These are phyloP conservation scores for Quercus phellos DNA, from an alignment of 331 rosid genomes.

Conservation along the genomic window DNA sequence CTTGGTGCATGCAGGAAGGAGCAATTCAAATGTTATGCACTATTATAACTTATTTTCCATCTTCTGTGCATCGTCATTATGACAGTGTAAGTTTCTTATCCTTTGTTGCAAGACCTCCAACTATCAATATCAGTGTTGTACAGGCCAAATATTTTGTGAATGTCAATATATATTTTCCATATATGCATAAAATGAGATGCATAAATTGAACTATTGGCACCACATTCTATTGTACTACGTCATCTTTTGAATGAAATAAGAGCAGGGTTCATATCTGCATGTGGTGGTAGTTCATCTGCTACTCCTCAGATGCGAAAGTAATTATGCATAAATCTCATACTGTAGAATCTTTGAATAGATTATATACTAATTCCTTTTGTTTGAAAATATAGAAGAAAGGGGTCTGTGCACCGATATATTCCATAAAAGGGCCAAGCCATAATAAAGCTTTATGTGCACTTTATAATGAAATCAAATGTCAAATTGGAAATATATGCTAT, in stretches of 20 bases:
- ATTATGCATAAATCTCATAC: too few relatives aligned
- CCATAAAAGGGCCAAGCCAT: too few relatives aligned
- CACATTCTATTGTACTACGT: not conserved
- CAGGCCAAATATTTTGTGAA: not conserved
- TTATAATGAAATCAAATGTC: not conserved
- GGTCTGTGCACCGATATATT: too few relatives aligned
- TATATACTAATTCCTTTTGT: too few relatives aligned
- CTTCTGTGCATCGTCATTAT: conserved; percentile 57
- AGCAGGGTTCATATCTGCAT: not conserved
- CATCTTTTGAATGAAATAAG: not conserved
- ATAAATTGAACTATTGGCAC: not conserved
- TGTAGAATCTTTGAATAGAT: too few relatives aligned
- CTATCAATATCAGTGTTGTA: not conserved
- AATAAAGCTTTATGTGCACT: not conserved
- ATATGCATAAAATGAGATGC: not conserved
- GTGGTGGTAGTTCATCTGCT: too few relatives aligned
- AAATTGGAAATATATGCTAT: not conserved
- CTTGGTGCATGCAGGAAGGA: conserved; percentile 65
- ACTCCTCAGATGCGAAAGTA: too few relatives aligned
- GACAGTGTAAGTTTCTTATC: conserved; percentile 55
- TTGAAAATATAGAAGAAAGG: too few relatives aligned
- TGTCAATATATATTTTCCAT: not conserved
- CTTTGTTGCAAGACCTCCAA: not conserved
- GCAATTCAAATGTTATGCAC: conserved; percentile 60
- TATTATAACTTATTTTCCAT: conserved; percentile 52